phyloP scores from a whole-genome alignment of 495 filamentous ascomycete genomes.

The Lophiostoma macrostomum region DNA sequence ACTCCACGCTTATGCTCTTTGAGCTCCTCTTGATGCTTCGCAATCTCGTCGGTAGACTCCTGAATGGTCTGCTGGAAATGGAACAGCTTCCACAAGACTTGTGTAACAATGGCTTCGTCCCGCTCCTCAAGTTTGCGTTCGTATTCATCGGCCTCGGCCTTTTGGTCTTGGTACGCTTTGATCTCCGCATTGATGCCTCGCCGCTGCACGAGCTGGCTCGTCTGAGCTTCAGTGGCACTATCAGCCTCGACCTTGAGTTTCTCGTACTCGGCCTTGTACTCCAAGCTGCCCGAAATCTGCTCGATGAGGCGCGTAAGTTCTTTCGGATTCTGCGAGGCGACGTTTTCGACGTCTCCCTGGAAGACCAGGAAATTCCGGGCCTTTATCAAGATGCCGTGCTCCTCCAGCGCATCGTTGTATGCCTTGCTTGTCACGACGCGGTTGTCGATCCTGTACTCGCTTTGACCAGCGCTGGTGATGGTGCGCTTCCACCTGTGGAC shows the following conservation, averaged over 20 bases:
- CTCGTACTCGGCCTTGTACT: constrained; percentile 95
- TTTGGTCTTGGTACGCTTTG: constrained; percentile 95
- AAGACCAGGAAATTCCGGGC: constrained; percentile 97
- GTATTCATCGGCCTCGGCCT: constrained; percentile 91
- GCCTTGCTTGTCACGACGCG: constrained; percentile 80
- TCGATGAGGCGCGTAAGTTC: constrained; percentile 95
- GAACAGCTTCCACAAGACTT: constrained; percentile 95
- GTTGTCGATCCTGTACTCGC: constrained; percentile 97
- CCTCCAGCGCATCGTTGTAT: constrained; percentile 90
- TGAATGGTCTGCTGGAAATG: constrained; percentile 94
- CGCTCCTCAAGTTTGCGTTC: constrained; percentile 82
- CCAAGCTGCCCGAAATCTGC: constrained; percentile 93
- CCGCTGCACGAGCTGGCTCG: constrained; percentile 78
- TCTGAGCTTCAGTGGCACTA: constrained; percentile 82
- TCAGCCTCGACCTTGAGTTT: constrained; percentile 78
- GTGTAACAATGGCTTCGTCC: constrained; percentile 88
- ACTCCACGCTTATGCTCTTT: constrained; percentile 89
- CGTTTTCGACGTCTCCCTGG: constrained; percentile 97
- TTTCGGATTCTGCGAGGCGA: constrained; percentile 86
- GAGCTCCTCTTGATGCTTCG: constrained; percentile 91
- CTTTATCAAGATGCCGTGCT: constrained; percentile 95
- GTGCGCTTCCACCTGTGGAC: constrained; percentile 93
- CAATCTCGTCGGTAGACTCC: constrained; percentile 83
- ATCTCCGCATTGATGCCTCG: constrained; percentile 97
- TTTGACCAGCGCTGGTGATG: constrained; percentile 82